Evolutionary conservation across 2,329 filamentous ascomycete genomes (phyloP), one percentile per base, ranked within the genome.

Genomic region (Hypoxylon sp.): DNA sequence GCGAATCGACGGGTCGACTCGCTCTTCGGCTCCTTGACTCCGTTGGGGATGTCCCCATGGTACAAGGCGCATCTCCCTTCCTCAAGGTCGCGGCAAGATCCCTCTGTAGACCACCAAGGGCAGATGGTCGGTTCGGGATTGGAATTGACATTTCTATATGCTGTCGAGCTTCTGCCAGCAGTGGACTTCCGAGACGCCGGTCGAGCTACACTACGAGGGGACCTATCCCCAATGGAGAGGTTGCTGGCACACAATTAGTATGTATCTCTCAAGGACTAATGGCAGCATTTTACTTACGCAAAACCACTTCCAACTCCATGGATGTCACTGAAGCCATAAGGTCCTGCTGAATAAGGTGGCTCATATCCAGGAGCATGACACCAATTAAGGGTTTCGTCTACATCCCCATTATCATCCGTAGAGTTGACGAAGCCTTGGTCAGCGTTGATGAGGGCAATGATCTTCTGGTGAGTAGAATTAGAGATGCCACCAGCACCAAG

Each of bases 101-200:
- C 70, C 0, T 52, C n/a, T 0, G 68, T 73, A 0, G 57, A 60
- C 65, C 65, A 74, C 71, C 71, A 74, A 3, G 72, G 73, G n/a
- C 73, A 74, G 38, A 72, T 60, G 11, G 70, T 56, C 36, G 21
- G 3, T 9, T 56, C n/a, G 23, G n/a, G 34, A 10, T 19, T 41
- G 7, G 34, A 13, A 13, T 58, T 21, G 5, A 34, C n/a, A 5
- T 23, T 10, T 25, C 2, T 17, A 23, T 36, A 14, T 11, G 19
- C 10, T 13, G 46, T n/a, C 5, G 6, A 34, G 5, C 13, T 11
- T 7, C 14, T n/a, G 19, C 3, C 21, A 28, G 32, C 2, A 25
- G 25, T 25, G 13, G 14, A 43, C 30, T 45, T 21, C 49, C 2
- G n/a, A 19, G 14, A 19, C 7, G 2, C n/a, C 6, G 28, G 28